Evolutionary conservation across 345 rosid species (phyloP), one percentile per base, ranked within the genome.

Genomic region (Populus alba): DNA sequence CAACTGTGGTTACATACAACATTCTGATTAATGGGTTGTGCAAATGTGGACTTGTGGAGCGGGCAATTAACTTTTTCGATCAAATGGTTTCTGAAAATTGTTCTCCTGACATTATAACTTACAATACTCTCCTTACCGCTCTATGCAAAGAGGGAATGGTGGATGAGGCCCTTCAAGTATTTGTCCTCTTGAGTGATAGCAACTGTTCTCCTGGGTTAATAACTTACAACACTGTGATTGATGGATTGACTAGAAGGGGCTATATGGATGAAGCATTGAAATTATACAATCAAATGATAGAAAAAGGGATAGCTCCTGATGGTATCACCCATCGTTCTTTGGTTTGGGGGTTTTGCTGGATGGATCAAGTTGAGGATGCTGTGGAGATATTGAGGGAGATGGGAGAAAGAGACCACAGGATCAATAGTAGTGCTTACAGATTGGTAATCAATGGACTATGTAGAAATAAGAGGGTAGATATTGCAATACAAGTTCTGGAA

Each of bases 11-110:
- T n/a, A 91, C 97, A 68, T 95, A 90, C 87, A 95, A 95, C 80
- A 91, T 90, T 27, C 57, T 95, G 88, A 91, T 95, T 41, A 92
- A 89, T 57, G 94, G 97, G 61, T 80, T 92, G 84, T 92, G 98
- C 70, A 95, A 90, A 76, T 81, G 81, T 68, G 90, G 97, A 59
- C 87, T 83, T 81, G 47, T 92, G 80, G 84, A 85, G 61, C 88
- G 90, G 71, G 98, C 98, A 49, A 89, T 95, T 22, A 79, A 81
- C 75, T 89, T 89, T 83, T 90, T 86, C 72, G 51, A 70, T 83
- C 90, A 87, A 75, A 92, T 92, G 95, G 77, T 91, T 59, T 82
- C 85, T 13, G 79, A 82, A 59, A 85, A 83, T 63, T 83, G 87
- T 57, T 68, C 70, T 16, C 94, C 94, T n/a, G 97, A 92, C 74